Percentiles rank a stretch among this genome's conserved stretches.
Evolutionary conservation across 2,329 filamentous ascomycete genomes (phyloP).

Genomic region (Raffaelea albimanens): DNA sequence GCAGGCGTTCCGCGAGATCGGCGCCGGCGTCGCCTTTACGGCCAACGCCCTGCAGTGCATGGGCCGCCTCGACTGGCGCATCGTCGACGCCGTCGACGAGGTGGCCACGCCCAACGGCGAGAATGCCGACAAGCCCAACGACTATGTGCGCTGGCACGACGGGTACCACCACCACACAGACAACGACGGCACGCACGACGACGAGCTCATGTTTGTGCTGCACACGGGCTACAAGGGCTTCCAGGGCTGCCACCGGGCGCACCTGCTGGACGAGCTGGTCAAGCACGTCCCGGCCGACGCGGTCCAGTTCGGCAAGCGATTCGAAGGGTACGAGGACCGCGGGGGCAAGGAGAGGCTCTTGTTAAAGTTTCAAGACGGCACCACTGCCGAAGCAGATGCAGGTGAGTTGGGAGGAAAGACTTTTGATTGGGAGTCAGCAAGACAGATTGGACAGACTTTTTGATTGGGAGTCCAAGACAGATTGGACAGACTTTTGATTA

Average conservation of each 20-base stretch:
- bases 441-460: too few relatives aligned
- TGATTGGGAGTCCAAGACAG: too few relatives aligned
- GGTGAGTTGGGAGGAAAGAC: too few relatives aligned
- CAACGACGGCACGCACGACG: not conserved
- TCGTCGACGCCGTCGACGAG: conserved; percentile 7
- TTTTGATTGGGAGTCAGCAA: too few relatives aligned
- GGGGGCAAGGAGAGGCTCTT: not conserved
- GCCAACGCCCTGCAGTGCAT: conserved; percentile 21
- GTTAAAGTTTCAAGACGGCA: conserved; percentile 18
- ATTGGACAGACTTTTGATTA: too few relatives aligned
- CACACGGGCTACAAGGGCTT: too few relatives aligned
- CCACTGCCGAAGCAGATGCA: conserved; percentile 15
- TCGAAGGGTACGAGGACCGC: not conserved
- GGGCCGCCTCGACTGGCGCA: conserved; percentile 20
- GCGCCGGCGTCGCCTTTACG: conserved; percentile 22
- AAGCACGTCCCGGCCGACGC: not conserved
- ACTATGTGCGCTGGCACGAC: not conserved
- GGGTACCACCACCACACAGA: not conserved
- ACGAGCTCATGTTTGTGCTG: not conserved
- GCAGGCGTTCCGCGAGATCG: conserved; percentile 21
- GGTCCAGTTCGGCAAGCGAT: conserved; percentile 6
- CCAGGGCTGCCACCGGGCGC: not conserved
- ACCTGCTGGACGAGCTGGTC: not conserved
- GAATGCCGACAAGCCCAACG: not conserved
- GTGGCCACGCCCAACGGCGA: not conserved